Conservation (phyloP, 176 grass and related monocot genomes). For the Dactylis glomerata region DNA sequence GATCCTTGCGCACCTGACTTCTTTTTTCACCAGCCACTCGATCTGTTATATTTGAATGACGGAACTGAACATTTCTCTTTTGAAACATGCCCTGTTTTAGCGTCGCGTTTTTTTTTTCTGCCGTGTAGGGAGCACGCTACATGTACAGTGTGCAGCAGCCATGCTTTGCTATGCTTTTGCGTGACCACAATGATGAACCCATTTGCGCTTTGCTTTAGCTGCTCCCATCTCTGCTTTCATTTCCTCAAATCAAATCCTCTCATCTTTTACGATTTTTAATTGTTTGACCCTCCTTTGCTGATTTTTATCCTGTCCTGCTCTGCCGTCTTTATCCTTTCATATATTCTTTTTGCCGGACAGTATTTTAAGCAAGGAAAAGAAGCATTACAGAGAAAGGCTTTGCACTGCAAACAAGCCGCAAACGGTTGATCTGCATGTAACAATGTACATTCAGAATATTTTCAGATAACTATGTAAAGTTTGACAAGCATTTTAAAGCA, state of each 20-base stretch:
- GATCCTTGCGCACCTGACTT: background rate
- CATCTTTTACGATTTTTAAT: background rate
- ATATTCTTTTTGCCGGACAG: slow-evolving; percentile 39
- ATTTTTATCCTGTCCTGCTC: slow-evolving; percentile 25
- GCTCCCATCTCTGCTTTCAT: background rate
- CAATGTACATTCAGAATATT: background rate
- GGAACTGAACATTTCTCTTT: background rate
- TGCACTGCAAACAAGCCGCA: background rate
- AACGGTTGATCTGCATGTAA: background rate
- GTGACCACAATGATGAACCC: slow-evolving; percentile 49
- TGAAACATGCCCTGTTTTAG: background rate
- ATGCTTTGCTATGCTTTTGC: slow-evolving; percentile 51
- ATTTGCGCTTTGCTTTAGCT: slow-evolving; percentile 33
- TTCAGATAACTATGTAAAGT: no score
- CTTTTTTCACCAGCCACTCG: background rate
- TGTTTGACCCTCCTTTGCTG: slow-evolving; percentile 7
- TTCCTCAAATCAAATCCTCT: background rate
- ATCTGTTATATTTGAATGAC: background rate
- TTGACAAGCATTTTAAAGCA: no score
- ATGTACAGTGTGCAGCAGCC: slow-evolving; percentile 13
- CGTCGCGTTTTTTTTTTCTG: background rate
- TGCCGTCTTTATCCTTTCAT: slow-evolving; percentile 25
- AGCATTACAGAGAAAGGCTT: background rate
- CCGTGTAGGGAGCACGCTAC: background rate
- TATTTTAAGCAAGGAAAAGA: background rate